These are phyloP conservation scores for Helichrysum umbraculigerum DNA, from an alignment of 129 eudicot genomes.

Conservation along the genomic window DNA sequence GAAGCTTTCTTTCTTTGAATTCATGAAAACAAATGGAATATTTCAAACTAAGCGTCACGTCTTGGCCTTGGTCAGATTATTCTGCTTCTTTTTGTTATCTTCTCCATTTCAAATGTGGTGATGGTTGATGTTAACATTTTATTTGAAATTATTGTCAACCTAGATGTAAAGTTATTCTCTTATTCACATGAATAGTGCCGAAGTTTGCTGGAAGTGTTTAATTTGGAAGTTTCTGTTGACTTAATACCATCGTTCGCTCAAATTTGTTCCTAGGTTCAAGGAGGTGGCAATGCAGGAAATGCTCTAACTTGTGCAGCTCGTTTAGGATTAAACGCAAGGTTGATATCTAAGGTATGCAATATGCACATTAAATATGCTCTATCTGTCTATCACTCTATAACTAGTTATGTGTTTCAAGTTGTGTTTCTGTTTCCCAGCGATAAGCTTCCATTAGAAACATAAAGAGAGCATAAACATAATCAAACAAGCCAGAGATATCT, in stretches of 20 bases:
- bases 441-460: neutral
- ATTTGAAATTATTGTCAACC: too few relatives aligned
- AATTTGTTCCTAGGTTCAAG: slow-evolving; percentile 66
- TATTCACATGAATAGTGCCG: neutral
- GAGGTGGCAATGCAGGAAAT: slow-evolving; percentile 96
- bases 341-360: slow-evolving; percentile 72
- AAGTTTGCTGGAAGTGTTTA: slow-evolving; percentile 1
- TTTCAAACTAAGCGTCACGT: neutral
- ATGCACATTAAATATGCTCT: slow-evolving; percentile 14
- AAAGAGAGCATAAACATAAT: too few relatives aligned
- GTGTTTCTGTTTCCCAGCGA: neutral
- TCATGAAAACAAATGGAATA: neutral
- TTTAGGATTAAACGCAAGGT: slow-evolving; percentile 73
- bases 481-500: neutral
- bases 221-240: slow-evolving; percentile 16
- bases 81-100: neutral
- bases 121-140: neutral
- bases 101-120: slow-evolving; percentile 1
- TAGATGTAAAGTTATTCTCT: slow-evolving; percentile 4
- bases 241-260: slow-evolving; percentile 17
- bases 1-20: slow-evolving; percentile 5
- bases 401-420: slow-evolving; percentile 17
- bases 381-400: neutral
- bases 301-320: slow-evolving; percentile 96
- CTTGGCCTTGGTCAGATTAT: neutral